Percentiles rank a stretch among this genome's conserved stretches.
phyloP scores from a whole-genome alignment of 1,284 basidiomycete species.

The Earliella scabrosa region DNA sequence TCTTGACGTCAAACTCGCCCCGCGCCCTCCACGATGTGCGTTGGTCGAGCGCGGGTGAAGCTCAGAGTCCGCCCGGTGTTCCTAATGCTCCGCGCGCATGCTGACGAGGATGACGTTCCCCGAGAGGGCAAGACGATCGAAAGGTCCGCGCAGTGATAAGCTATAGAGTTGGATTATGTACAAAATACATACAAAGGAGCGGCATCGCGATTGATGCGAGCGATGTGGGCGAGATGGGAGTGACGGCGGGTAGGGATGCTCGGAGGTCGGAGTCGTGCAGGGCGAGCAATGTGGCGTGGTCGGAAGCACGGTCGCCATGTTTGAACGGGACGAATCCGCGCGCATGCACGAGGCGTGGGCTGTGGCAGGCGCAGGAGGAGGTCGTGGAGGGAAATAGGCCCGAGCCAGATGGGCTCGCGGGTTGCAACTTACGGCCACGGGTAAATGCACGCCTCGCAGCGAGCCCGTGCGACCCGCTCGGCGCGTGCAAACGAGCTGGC shows the following conservation, averaged over 20 bases:
- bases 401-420: background rate
- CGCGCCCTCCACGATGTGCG: background rate
- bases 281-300: background rate
- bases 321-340: background rate
- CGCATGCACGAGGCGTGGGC: background rate
- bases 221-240: background rate
- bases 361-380: background rate
- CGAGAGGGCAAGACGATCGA: constrained; percentile 5
- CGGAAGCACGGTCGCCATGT: background rate
- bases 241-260: background rate
- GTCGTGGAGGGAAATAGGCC: background rate
- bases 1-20: constrained; percentile 8
- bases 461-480: constrained; percentile 21
- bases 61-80: background rate
- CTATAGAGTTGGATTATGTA: constrained; percentile 25
- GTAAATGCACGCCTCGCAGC: constrained; percentile 3
- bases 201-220: constrained; percentile 10
- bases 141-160: constrained; percentile 12
- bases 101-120: constrained; percentile 3
- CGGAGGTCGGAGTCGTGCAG: no score
- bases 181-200: constrained; percentile 12
- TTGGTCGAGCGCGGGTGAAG: no score
- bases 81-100: background rate
- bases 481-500: constrained; percentile 16
- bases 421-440: background rate